These are phyloP conservation scores for Massarina eburnea DNA, from an alignment of 2,329 filamentous ascomycete genomes.

Conservation along the genomic window DNA sequence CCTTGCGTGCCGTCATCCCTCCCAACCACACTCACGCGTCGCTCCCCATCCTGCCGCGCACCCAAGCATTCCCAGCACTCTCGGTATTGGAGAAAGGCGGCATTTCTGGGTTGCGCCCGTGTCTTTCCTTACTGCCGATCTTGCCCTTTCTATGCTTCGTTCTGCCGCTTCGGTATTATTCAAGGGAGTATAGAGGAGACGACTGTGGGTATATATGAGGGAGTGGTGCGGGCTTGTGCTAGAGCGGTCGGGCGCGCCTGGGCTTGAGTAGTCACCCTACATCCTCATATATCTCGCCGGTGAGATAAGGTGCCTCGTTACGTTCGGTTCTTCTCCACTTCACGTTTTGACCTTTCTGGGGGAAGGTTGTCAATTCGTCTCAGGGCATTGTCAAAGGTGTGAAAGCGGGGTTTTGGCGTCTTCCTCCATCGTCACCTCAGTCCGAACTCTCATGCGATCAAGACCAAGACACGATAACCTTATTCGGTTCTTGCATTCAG, in stretches of 20 bases:
- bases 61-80: conserved; percentile 17
- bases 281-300: conserved; percentile 7
- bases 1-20: conserved; percentile 25
- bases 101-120: conserved; percentile 13
- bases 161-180: conserved; percentile 22
- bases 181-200: conserved; percentile 13
- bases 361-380: conserved; percentile 15
- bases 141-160: conserved; percentile 18
- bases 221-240: not conserved
- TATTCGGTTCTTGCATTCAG: not conserved
- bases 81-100: conserved; percentile 6
- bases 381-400: conserved; percentile 8
- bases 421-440: conserved; percentile 1
- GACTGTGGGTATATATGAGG: conserved; percentile 8
- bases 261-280: conserved; percentile 7
- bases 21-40: conserved; percentile 18
- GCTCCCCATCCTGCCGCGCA: conserved; percentile 5
- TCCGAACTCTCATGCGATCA: conserved; percentile 6
- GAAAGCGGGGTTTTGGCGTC: conserved; percentile 1
- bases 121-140: conserved; percentile 38
- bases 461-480: conserved; percentile 6
- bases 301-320: conserved; percentile 6
- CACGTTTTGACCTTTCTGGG: conserved; percentile 12
- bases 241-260: conserved; percentile 7
- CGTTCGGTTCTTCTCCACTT: conserved; percentile 7